phyloP scores from a whole-genome alignment of 2,329 filamentous ascomycete genomes.

The Phymatotrichopsis omnivora region DNA sequence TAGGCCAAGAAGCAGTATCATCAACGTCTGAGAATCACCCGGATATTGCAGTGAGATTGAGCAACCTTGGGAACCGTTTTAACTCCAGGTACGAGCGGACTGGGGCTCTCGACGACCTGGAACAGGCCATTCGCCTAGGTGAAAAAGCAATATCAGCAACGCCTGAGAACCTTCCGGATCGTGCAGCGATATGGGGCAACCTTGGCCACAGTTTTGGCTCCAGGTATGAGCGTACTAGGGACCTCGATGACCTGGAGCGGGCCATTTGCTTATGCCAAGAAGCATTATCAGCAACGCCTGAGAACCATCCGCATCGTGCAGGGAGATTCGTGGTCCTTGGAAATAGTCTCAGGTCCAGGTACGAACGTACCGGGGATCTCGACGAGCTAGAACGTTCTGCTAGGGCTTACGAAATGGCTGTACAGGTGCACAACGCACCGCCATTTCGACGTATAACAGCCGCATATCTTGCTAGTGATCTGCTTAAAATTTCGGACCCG shows the following conservation, averaged over 20 bases:
- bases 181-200: too few relatives aligned
- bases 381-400: constrained; percentile 10
- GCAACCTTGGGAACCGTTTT: background rate
- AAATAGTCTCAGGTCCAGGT: background rate
- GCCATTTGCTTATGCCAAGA: constrained; percentile 11
- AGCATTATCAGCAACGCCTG: background rate
- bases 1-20: background rate
- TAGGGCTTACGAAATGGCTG: background rate
- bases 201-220: background rate
- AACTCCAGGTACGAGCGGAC: background rate
- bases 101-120: background rate
- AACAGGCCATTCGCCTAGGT: background rate
- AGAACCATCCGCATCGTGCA: background rate
- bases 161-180: too few relatives aligned
- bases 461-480: constrained; percentile 8
- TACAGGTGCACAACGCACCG: background rate
- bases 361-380: constrained; percentile 5
- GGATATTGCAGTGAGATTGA: background rate
- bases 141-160: background rate
- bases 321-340: background rate
- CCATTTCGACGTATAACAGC: constrained; percentile 14
- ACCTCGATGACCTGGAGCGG: constrained; percentile 14
- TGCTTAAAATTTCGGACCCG: too few relatives aligned
- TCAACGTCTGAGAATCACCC: background rate
- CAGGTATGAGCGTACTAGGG: constrained; percentile 5